Conservation (phyloP, 345 rosid species). For the Erucastrum elatum region DNA sequence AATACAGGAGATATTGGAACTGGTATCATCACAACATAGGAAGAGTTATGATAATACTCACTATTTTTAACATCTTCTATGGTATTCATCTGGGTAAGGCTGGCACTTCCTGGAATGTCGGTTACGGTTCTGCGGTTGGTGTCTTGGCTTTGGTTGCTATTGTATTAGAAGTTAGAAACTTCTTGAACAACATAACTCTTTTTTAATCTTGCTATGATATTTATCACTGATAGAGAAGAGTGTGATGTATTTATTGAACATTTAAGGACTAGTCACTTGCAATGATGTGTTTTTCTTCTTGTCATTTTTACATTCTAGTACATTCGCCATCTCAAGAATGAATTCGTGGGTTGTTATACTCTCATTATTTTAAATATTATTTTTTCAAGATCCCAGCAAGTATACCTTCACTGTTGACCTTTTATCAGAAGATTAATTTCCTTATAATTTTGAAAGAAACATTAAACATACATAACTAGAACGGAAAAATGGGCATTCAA, state of each 20-base stretch:
- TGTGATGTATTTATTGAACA: slow-evolving; percentile 33
- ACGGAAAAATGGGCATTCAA: too few relatives aligned
- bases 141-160: slow-evolving; percentile 43
- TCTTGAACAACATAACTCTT: slow-evolving; percentile 26
- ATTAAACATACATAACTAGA: too few relatives aligned
- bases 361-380: too few relatives aligned
- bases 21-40: slow-evolving; percentile 77
- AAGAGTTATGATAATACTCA: slow-evolving; percentile 53
- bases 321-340: background rate
- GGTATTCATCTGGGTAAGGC: slow-evolving; percentile 69
- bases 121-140: slow-evolving; percentile 55
- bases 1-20: slow-evolving; percentile 69
- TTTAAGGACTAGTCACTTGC: background rate
- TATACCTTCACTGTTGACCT: too few relatives aligned
- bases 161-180: slow-evolving; percentile 47
- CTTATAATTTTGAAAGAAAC: too few relatives aligned
- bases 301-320: background rate
- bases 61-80: slow-evolving; percentile 74
- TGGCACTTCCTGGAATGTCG: slow-evolving; percentile 62
- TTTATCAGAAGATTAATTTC: too few relatives aligned
- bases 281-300: background rate
- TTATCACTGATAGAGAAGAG: slow-evolving; percentile 13
- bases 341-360: too few relatives aligned
- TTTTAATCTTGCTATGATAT: slow-evolving; percentile 11
- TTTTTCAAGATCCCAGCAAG: too few relatives aligned